These are phyloP conservation scores for Carex scoparia DNA, from an alignment of 176 grass and related monocot species.

Conservation along the genomic window DNA sequence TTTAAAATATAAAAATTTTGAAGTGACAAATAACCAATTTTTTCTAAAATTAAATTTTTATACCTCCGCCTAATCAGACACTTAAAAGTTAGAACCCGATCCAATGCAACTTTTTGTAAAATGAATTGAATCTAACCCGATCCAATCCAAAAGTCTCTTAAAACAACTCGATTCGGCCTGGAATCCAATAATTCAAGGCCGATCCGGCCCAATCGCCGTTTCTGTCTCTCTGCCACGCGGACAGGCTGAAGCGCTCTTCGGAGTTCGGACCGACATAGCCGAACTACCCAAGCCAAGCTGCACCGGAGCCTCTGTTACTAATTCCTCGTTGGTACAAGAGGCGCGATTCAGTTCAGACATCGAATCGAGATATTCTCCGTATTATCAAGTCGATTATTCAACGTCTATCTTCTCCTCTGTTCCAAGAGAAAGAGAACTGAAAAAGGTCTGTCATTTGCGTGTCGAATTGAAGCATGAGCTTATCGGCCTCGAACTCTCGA, in stretches of 20 bases:
- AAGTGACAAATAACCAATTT: no score
- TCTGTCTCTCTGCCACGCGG: background rate
- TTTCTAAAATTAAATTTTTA: no score
- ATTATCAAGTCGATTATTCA: background rate
- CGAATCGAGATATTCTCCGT: background rate
- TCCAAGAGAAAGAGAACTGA: background rate
- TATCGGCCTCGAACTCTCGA: background rate
- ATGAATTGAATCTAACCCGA: no score
- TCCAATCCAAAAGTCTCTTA: no score
- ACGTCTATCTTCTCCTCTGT: background rate
- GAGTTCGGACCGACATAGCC: background rate
- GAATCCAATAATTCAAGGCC: no score
- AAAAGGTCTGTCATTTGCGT: background rate
- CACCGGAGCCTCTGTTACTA: background rate
- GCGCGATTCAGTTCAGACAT: background rate
- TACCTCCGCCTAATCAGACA: no score
- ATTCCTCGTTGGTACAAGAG: background rate
- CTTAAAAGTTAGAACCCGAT: no score
- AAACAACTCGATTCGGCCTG: no score
- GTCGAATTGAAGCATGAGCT: slow-evolving; percentile 18
- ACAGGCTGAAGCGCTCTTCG: background rate
- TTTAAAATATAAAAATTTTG: no score
- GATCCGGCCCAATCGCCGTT: no score
- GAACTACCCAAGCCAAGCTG: background rate
- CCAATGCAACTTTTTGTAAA: no score